These are phyloP conservation scores for Austroboletus festivus DNA, from an alignment of 768 basidiomycete species.

Conservation along the genomic window DNA sequence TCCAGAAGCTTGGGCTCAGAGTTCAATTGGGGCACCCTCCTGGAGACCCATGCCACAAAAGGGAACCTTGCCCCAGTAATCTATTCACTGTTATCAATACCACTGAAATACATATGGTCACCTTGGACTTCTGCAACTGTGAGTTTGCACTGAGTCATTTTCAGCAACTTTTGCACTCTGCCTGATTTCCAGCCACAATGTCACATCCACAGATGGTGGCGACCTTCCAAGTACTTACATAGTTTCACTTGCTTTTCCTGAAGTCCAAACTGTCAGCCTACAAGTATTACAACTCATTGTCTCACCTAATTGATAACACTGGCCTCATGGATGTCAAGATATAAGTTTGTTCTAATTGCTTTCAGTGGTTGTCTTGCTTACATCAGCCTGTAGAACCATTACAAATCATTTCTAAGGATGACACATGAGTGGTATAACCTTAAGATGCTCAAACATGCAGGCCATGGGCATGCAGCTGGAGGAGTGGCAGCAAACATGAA, in stretches of 20 bases:
- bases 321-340: no score
- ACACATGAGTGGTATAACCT: no score
- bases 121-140: not conserved
- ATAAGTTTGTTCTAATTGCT: no score
- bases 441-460: no score
- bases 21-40: not conserved
- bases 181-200: not conserved
- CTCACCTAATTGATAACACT: no score
- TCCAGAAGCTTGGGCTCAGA: not conserved
- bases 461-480: not conserved
- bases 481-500: slow-evolving; percentile 9
- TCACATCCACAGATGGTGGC: not conserved
- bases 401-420: no score
- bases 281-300: not conserved
- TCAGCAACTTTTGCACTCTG: not conserved
- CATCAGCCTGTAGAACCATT: no score
- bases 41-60: not conserved
- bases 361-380: no score
- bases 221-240: not conserved
- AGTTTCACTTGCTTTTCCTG: not conserved
- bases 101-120: not conserved
- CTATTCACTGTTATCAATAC: not conserved
- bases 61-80: not conserved
- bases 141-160: not conserved
- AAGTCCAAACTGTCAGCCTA: not conserved